phyloP scores from a whole-genome alignment of 768 basidiomycete genomes.

The Suillus plorans region DNA sequence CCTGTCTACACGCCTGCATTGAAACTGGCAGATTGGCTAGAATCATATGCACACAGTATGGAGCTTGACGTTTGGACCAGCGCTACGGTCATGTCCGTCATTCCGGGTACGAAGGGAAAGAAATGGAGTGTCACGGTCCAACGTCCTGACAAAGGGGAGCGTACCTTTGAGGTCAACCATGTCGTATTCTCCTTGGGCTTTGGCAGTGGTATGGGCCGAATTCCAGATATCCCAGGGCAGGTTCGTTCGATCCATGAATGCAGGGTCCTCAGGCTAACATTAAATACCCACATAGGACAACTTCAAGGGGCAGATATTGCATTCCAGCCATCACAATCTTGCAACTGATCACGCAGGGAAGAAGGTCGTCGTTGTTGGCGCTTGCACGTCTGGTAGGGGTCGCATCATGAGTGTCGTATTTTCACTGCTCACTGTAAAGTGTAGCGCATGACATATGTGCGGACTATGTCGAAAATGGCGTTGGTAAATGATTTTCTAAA shows the following conservation, averaged over 20 bases:
- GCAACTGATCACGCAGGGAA: conserved; percentile 62
- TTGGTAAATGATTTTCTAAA: conserved; percentile 34
- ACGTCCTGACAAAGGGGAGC: conserved; percentile 34
- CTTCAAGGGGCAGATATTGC: conserved; percentile 63
- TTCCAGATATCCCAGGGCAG: conserved; percentile 45
- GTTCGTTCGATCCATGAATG: conserved; percentile 24
- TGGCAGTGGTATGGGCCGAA: conserved; percentile 42
- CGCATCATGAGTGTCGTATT: neutral
- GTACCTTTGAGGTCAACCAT: conserved; percentile 45
- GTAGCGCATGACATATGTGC: conserved; percentile 50
- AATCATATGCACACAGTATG: conserved; percentile 56
- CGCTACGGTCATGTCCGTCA: conserved; percentile 30
- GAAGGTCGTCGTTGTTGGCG: conserved; percentile 69
- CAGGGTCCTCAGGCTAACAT: neutral
- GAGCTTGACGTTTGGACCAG: conserved; percentile 70
- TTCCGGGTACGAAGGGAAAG: conserved; percentile 32
- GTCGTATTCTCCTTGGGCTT: conserved; percentile 52
- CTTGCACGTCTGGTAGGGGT: conserved; percentile 55
- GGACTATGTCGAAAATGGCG: conserved; percentile 44
- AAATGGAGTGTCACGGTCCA: conserved; percentile 45
- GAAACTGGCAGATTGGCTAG: conserved; percentile 67
- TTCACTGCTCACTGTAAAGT: conserved; percentile 10
- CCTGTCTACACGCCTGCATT: conserved; percentile 55
- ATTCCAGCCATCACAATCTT: conserved; percentile 56
- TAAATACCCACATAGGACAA: conserved; percentile 36